Conservation (phyloP, 768 basidiomycete genomes). For the Chalciporus piperatus region DNA sequence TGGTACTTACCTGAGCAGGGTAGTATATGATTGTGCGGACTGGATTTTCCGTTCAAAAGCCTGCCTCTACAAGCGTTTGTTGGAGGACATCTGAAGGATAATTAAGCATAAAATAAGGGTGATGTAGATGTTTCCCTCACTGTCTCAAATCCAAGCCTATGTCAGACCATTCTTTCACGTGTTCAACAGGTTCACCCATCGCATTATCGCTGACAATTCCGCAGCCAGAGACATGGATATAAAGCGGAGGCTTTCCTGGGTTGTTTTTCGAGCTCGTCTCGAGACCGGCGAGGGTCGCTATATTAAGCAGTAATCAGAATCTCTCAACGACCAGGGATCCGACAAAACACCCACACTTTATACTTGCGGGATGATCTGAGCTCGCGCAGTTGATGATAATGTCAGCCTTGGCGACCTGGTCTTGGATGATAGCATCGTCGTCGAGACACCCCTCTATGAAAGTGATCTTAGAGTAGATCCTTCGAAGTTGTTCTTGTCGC, state of each 20-base stretch:
- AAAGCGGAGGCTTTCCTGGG: constrained; percentile 40
- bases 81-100: constrained; percentile 22
- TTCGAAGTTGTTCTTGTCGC: constrained; percentile 30
- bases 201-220: constrained; percentile 41
- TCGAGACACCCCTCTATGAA: constrained; percentile 40
- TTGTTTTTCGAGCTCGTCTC: constrained; percentile 34
- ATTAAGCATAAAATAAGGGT: background rate
- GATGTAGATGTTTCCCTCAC: constrained; percentile 13
- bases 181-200: constrained; percentile 35
- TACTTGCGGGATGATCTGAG: constrained; percentile 37
- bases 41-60: constrained; percentile 37
- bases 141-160: constrained; percentile 34
- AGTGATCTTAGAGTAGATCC: constrained; percentile 33
- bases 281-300: constrained; percentile 40
- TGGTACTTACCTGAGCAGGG: constrained; percentile 36
- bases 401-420: constrained; percentile 34
- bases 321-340: background rate
- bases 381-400: constrained; percentile 42
- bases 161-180: constrained; percentile 37
- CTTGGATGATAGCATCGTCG: constrained; percentile 34
- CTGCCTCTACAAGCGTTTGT: constrained; percentile 40
- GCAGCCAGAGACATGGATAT: constrained; percentile 43
- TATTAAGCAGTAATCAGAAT: background rate
- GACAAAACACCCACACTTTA: constrained; percentile 26
- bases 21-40: constrained; percentile 44